These are phyloP conservation scores for Cystobasidiaceae sp. DNA, from an alignment of 1,284 basidiomycete species.

Conservation along the genomic window DNA sequence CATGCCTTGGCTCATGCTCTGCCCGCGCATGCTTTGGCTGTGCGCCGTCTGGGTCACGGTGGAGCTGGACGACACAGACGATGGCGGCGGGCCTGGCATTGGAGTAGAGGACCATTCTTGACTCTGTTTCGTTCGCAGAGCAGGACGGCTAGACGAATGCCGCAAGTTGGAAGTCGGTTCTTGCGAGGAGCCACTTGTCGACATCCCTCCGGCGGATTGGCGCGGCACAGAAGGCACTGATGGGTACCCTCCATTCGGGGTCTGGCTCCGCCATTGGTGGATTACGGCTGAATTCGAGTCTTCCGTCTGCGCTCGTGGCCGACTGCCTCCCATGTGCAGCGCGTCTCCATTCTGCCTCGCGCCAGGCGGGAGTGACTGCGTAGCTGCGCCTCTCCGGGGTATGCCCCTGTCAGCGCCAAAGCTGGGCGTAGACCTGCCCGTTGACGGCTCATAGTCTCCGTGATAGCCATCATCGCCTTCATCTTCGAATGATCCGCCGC, in stretches of 20 bases:
- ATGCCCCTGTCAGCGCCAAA: not conserved
- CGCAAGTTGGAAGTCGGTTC: slow-evolving; percentile 31
- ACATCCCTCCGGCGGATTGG: slow-evolving; percentile 29
- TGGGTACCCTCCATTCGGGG: slow-evolving; percentile 29
- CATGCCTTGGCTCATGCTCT: slow-evolving; percentile 15
- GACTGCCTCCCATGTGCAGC: slow-evolving; percentile 48
- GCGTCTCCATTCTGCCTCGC: slow-evolving; percentile 14
- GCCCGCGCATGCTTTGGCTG: not conserved
- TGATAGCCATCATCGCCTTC: slow-evolving; percentile 32
- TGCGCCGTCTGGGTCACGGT: slow-evolving; percentile 1
- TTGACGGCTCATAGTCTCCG: slow-evolving; percentile 30
- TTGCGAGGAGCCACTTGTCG: slow-evolving; percentile 27
- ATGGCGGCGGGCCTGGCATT: not conserved
- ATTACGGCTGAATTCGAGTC: slow-evolving; percentile 56
- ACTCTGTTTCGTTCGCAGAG: slow-evolving; percentile 39
- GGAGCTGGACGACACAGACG: slow-evolving; percentile 1
- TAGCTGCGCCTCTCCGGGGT: slow-evolving; percentile 10
- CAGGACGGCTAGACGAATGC: slow-evolving; percentile 39
- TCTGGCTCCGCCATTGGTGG: slow-evolving; percentile 44
- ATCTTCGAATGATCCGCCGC: slow-evolving; percentile 38
- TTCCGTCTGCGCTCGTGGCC: slow-evolving; percentile 66
- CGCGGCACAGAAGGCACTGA: slow-evolving; percentile 31
- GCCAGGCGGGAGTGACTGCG: slow-evolving; percentile 32
- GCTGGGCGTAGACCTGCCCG: slow-evolving; percentile 24
- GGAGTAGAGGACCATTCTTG: slow-evolving; percentile 37